A percentile compares a stretch with the other conserved stretches of the same genome.
These are phyloP conservation scores for Lentinula edodes DNA, from an alignment of 768 basidiomycete genomes.

Conservation along the genomic window DNA sequence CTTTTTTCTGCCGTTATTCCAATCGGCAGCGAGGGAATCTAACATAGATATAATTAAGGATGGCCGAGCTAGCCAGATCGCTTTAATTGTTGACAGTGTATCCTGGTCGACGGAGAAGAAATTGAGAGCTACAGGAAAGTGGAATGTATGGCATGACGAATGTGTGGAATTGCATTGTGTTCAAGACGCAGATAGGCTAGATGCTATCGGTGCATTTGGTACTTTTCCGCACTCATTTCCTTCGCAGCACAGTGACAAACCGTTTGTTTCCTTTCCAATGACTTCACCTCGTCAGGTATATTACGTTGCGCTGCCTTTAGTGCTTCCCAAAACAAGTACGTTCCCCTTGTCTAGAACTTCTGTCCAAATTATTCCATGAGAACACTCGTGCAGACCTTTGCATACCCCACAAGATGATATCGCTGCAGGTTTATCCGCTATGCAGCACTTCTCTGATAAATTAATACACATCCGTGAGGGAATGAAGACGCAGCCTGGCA, in stretches of 20 bases:
- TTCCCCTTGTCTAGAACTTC: background rate
- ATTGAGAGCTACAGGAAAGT: conserved; percentile 45
- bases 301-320: conserved; percentile 69
- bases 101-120: conserved; percentile 84
- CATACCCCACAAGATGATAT: conserved; percentile 45
- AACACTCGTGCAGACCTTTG: conserved; percentile 26
- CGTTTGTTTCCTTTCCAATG: background rate
- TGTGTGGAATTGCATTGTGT: conserved; percentile 79
- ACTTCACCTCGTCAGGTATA: conserved; percentile 33
- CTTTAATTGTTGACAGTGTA: conserved; percentile 68
- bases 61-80: conserved; percentile 51
- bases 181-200: conserved; percentile 74
- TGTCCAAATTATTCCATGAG: background rate
- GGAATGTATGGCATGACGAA: conserved; percentile 62
- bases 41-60: conserved; percentile 54
- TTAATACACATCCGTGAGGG: conserved; percentile 66
- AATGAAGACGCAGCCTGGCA: conserved; percentile 76
- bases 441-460: conserved; percentile 86
- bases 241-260: conserved; percentile 9
- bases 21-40: conserved; percentile 32
- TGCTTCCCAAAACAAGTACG: conserved; percentile 44
- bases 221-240: conserved; percentile 24
- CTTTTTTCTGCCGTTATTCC: conserved; percentile 66
- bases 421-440: conserved; percentile 43
- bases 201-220: conserved; percentile 83